A percentile compares a stretch with the other conserved stretches of the same genome.
Evolutionary conservation across 2,329 filamentous ascomycete species (phyloP).

Genomic region (Coniochaeta sp.): DNA sequence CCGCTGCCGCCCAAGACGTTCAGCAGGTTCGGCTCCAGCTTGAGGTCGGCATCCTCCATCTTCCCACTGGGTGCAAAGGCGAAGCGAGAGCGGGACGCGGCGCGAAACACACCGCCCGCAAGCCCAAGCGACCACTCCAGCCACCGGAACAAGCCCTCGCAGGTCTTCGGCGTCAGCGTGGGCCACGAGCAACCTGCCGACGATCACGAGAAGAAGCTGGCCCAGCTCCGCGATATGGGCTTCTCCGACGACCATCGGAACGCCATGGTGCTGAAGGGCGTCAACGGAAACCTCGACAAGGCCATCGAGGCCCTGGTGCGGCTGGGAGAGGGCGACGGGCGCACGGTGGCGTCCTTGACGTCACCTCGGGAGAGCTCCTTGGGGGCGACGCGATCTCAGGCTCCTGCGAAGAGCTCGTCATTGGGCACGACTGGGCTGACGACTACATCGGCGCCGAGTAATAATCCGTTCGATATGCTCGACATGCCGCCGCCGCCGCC

Average conservation of each 20-base stretch:
- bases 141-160: conserved; percentile 56
- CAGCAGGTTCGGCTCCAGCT: conserved; percentile 52
- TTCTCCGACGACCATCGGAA: conserved; percentile 82
- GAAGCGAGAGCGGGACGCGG: conserved; percentile 41
- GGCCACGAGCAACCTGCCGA: conserved; percentile 39
- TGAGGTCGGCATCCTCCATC: conserved; percentile 57
- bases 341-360: conserved; percentile 20
- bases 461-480: conserved; percentile 66
- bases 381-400: conserved; percentile 21
- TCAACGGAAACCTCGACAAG: conserved; percentile 78
- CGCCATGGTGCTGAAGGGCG: conserved; percentile 69
- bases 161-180: conserved; percentile 63
- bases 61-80: conserved; percentile 56
- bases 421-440: conserved; percentile 20
- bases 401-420: conserved; percentile 37
- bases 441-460: conserved; percentile 15
- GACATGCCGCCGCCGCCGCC: conserved; percentile 45
- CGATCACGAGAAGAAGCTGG: conserved; percentile 69
- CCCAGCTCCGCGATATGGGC: conserved; percentile 79
- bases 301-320: conserved; percentile 79
- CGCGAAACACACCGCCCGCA: conserved; percentile 21
- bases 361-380: conserved; percentile 35
- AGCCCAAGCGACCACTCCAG: conserved; percentile 24
- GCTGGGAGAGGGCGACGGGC: conserved; percentile 59
- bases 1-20: conserved; percentile 57